Conservation (phyloP, 1,284 basidiomycete genomes). For the Apiotrichum gamsii region DNA sequence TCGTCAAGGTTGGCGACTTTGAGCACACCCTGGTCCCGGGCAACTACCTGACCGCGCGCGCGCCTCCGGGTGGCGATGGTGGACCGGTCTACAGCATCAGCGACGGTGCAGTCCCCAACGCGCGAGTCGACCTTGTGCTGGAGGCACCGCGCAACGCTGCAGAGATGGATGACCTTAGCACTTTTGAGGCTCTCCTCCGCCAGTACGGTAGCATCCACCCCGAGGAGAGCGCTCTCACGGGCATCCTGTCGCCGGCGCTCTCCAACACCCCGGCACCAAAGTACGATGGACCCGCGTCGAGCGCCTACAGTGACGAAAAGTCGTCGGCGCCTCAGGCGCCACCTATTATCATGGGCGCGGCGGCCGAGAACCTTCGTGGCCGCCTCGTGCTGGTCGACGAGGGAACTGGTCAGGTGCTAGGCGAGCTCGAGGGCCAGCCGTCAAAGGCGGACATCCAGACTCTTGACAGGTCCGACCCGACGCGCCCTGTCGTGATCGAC, state of each 20-base stretch:
- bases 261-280: background rate
- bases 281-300: background rate
- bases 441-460: conserved; percentile 55
- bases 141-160: conserved; percentile 2
- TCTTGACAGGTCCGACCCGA: conserved; percentile 51
- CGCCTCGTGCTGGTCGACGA: conserved; percentile 68
- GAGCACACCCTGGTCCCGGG: conserved; percentile 95
- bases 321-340: conserved; percentile 1
- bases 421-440: conserved; percentile 62
- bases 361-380: conserved; percentile 55
- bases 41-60: conserved; percentile 49
- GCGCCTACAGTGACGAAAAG: conserved; percentile 6
- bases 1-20: conserved; percentile 71
- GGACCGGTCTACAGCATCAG: conserved; percentile 23
- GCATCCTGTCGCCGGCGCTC: conserved; percentile 16
- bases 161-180: conserved; percentile 58
- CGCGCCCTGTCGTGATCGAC: conserved; percentile 66
- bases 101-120: conserved; percentile 27
- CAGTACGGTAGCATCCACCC: conserved; percentile 55
- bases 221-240: conserved; percentile 26
- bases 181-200: conserved; percentile 61
- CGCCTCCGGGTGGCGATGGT: conserved; percentile 14
- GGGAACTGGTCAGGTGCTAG: conserved; percentile 65
- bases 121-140: conserved; percentile 45
- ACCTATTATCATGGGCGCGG: conserved; percentile 7